Evolutionary conservation across 371 early-diverging fungal species (phyloP), one percentile per base, ranked within the genome.

Genomic region (Batkoa obscura): DNA sequence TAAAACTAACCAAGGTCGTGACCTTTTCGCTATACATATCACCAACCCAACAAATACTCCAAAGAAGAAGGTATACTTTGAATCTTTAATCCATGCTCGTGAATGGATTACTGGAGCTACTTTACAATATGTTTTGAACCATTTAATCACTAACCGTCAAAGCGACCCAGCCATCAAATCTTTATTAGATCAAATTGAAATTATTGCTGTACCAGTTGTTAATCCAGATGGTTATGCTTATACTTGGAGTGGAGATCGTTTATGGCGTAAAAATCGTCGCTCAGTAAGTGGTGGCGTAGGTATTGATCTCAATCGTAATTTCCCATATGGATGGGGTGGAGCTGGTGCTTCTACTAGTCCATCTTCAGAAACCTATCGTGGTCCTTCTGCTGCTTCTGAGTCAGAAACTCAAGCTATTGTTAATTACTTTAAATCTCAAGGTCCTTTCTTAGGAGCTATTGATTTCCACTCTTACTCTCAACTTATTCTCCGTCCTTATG

Each of bases 201-300:
- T 71, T 53, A 57, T 68, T 15, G 49, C 72, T 47, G 63, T 75
- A 1, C 76, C 76, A 2, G 56, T 73, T 23, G 67, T 70, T 57
- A 75, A 75, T 60, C 66, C 68, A 2, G 76, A 75, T 53, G 76
- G 76, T 2, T 73, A 72, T 58, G 62, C 57, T 39, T 70, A 64
- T 59, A 64, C 71, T 31, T 65, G 66, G 64, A 57, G 57, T 2
- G 50, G 54, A 3, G 46, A 61, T 17, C 61, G 76, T 31, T 42
- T 75, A 15, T 73, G 73, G 73, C 53, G 76, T 36, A 75, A 75
- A 59, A 73, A 71, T 46, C 60, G 43, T 48, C 51, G 35, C 34
- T 23, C 45, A 4, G 36, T 49, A 37, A 51, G 23, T 33, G 52
- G 59, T 23, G 51, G 52, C 13, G 59, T 2, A 6, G 55, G 47